Evolutionary conservation across 768 basidiomycete genomes (phyloP).

Genomic region (Dictyophora rubrovolvata): DNA sequence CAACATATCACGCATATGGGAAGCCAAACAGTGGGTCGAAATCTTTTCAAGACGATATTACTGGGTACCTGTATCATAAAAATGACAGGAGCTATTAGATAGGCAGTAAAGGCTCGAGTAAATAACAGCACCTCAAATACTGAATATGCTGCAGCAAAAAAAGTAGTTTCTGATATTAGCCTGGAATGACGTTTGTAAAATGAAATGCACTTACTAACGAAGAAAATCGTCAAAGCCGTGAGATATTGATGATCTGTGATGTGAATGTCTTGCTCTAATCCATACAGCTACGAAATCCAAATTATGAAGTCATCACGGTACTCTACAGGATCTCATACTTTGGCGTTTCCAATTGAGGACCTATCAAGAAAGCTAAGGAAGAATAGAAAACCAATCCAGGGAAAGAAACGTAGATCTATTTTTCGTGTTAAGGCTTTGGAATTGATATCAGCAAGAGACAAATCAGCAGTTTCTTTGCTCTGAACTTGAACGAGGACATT

Average conservation of each 20-base stretch:
- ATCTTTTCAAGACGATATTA: constrained; percentile 47
- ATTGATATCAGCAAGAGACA: constrained; percentile 24
- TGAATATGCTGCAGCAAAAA: constrained; percentile 24
- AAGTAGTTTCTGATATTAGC: not conserved
- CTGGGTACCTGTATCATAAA: constrained; percentile 39
- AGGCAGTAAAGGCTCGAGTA: not conserved
- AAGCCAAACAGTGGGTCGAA: constrained; percentile 60
- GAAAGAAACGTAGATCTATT: constrained; percentile 59
- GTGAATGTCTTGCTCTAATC: constrained; percentile 43
- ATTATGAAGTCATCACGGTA: not conserved
- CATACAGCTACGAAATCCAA: constrained; percentile 38
- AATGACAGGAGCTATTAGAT: not conserved
- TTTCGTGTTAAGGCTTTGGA: constrained; percentile 44
- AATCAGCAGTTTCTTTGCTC: not conserved
- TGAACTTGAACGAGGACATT: too few species aligned
- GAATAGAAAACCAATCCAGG: constrained; percentile 67
- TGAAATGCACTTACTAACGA: constrained; percentile 40
- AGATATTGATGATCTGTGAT: constrained; percentile 58
- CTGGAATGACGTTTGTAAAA: not conserved
- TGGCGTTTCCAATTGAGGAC: constrained; percentile 62
- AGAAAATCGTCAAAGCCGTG: constrained; percentile 63
- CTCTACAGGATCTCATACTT: constrained; percentile 29
- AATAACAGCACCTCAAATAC: constrained; percentile 44
- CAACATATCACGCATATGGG: constrained; percentile 32
- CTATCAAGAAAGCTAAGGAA: constrained; percentile 61